Conservation (phyloP, 2,329 filamentous ascomycete species). For the Helicocarpus griseus region DNA sequence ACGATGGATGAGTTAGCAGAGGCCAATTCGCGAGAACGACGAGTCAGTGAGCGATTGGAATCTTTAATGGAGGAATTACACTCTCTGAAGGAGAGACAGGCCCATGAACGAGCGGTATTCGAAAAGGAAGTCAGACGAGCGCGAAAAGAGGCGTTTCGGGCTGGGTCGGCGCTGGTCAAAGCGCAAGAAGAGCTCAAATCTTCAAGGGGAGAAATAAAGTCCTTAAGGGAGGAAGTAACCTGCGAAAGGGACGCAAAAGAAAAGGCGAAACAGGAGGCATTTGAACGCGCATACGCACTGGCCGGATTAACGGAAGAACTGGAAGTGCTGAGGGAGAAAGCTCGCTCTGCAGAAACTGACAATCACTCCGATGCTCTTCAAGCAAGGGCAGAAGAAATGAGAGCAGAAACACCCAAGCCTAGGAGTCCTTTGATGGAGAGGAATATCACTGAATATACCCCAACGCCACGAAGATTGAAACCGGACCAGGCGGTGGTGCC, state of each 20-base stretch:
- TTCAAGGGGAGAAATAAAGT: conserved; percentile 35
- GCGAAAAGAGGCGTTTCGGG: conserved; percentile 49
- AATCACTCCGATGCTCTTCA: conserved; percentile 25
- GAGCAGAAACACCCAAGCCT: conserved; percentile 8
- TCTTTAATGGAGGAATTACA: conserved; percentile 43
- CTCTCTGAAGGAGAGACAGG: conserved; percentile 41
- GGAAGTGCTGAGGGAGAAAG: conserved; percentile 32
- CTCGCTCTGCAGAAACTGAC: conserved; percentile 30
- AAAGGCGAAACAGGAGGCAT: conserved; percentile 37
- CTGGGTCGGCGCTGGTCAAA: conserved; percentile 45
- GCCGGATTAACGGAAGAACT: conserved; percentile 37
- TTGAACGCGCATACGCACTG: conserved; percentile 38
- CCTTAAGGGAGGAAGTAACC: conserved; percentile 44
- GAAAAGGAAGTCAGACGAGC: conserved; percentile 48
- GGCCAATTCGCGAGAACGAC: conserved; percentile 33
- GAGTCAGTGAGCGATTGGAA: conserved; percentile 37
- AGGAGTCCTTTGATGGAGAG: conserved; percentile 22
- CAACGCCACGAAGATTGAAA: conserved; percentile 20
- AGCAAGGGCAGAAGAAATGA: conserved; percentile 22
- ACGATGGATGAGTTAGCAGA: conserved; percentile 31
- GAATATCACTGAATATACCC: conserved; percentile 24
- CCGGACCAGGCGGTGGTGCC: background rate
- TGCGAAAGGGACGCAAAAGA: conserved; percentile 39
- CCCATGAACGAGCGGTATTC: conserved; percentile 39
- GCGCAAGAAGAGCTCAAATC: conserved; percentile 42